Conservation (phyloP, 345 rosid genomes). For the Ceriops tagal region DNA sequence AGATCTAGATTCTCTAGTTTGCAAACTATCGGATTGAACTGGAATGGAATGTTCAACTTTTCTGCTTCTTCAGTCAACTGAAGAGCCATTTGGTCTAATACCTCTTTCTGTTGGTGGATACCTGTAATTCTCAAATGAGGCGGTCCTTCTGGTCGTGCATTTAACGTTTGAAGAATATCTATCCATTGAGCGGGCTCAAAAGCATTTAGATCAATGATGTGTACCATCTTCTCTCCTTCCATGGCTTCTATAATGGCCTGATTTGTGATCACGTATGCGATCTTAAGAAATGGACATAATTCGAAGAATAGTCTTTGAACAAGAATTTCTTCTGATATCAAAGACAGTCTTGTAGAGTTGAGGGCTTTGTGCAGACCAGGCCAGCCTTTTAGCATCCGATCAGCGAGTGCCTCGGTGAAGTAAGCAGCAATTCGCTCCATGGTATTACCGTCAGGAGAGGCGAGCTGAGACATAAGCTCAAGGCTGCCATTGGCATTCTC, state of each 20-base stretch:
- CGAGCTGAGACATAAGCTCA: constrained; percentile 61
- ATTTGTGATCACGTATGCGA: constrained; percentile 56
- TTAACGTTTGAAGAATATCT: constrained; percentile 52
- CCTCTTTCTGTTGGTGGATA: constrained; percentile 58
- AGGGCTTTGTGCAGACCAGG: constrained; percentile 70
- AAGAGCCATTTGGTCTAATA: constrained; percentile 58
- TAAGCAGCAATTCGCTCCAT: constrained; percentile 74
- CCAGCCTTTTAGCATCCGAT: constrained; percentile 62
- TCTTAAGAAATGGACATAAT: constrained; percentile 64
- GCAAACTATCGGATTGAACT: constrained; percentile 59
- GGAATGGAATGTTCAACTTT: constrained; percentile 64
- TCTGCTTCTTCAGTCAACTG: constrained; percentile 63
- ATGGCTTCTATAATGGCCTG: constrained; percentile 68
- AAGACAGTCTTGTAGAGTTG: constrained; percentile 49
- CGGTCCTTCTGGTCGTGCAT: constrained; percentile 62
- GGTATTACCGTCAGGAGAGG: constrained; percentile 67
- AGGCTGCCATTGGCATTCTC: constrained; percentile 61
- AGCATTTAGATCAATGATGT: constrained; percentile 60
- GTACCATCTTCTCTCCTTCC: constrained; percentile 72
- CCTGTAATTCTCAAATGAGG: constrained; percentile 75
- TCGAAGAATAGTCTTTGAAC: constrained; percentile 66
- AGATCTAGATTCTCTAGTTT: constrained; percentile 54
- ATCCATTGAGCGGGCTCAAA: constrained; percentile 76
- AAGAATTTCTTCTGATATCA: constrained; percentile 40
- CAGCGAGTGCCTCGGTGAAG: constrained; percentile 68